Percentiles rank a stretch among this genome's conserved stretches.
Evolutionary conservation across 106 monocot species (phyloP).

Genomic region (Allium sativum): DNA sequence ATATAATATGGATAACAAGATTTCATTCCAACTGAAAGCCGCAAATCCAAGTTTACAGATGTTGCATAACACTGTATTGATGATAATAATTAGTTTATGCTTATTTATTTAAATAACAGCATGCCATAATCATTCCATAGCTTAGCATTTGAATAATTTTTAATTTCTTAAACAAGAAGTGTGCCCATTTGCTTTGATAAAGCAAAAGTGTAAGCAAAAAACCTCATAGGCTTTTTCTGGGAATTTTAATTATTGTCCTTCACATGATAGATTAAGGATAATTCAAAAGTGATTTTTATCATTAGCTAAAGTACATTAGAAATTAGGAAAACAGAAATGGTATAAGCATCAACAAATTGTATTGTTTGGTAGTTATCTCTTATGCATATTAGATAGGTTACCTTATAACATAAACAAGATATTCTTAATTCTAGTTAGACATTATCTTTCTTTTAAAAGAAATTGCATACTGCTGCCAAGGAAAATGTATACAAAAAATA

Average conservation of each 20-base stretch:
- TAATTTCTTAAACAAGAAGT: conserved; percentile 3
- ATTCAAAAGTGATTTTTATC: neutral
- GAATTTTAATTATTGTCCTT: neutral
- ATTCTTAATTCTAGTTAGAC: no score
- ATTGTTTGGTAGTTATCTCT: neutral
- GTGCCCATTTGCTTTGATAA: neutral
- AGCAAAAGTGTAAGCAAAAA: conserved; percentile 6
- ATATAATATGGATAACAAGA: conserved; percentile 1
- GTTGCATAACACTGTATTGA: neutral
- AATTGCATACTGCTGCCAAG: no score
- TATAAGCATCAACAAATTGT: neutral
- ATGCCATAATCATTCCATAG: conserved; percentile 10
- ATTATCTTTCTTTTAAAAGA: no score
- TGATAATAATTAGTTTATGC: conserved; percentile 3
- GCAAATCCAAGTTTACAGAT: conserved; percentile 11
- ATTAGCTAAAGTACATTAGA: neutral
- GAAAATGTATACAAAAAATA: no score
- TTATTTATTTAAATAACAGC: neutral
- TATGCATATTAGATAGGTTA: no score
- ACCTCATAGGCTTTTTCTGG: conserved; percentile 1
- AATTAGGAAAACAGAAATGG: neutral
- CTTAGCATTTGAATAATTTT: conserved; percentile 1
- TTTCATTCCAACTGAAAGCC: conserved; percentile 10
- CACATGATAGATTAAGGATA: neutral
- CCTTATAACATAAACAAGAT: no score